Evolutionary conservation across 164 flowering plant species (phyloP), one percentile per base, ranked within the genome.

Genomic region (Sextonia rubra): DNA sequence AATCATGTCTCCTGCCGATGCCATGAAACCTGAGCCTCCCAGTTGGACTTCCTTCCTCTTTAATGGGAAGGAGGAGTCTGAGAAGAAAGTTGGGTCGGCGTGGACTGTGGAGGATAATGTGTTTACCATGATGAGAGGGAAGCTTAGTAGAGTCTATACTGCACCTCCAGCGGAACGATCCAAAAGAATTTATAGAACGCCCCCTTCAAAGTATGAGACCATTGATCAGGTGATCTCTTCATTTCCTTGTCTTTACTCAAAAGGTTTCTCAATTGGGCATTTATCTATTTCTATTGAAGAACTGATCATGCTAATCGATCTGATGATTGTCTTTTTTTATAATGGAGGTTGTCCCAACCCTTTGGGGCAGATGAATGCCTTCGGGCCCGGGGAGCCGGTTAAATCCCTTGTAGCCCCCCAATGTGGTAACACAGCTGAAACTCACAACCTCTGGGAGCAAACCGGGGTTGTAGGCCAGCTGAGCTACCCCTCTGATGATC

Each of bases 181-280:
- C 27, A 91, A 94, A 81, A 75, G 78, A 7, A 77, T 89, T 64
- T 86, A 85, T 64, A 75, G 81, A 65, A 88, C 93, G 5, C 37
- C 87, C 5, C 97, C 98, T 67, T 86, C 97, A 0, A 94, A 94
- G 77, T 94, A 87, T 75, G 96, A 94, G 75, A 81, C 86, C 29
- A 78, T 91, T 44, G 94, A 91, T 84, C 94, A 94, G 98, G 97
- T 94, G 44, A 64, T 29, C 20, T 27, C 67, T 64, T 27, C n/a
- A 64, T 64, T 26, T 29, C 25, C 4, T 22, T 22, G 12, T 22
- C 64, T 61, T 24, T 22, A 27, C 22, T 52, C n/a, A 7, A 37
- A 37, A 37, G 44, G 44, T 37, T 37, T 37, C 44, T 37, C 44
- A 37, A 37, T 37, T 37, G 44, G 44, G 44, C 5, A 37, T 37